Conservation (phyloP, 768 basidiomycete species). For the Kwoniella heveanensis region DNA sequence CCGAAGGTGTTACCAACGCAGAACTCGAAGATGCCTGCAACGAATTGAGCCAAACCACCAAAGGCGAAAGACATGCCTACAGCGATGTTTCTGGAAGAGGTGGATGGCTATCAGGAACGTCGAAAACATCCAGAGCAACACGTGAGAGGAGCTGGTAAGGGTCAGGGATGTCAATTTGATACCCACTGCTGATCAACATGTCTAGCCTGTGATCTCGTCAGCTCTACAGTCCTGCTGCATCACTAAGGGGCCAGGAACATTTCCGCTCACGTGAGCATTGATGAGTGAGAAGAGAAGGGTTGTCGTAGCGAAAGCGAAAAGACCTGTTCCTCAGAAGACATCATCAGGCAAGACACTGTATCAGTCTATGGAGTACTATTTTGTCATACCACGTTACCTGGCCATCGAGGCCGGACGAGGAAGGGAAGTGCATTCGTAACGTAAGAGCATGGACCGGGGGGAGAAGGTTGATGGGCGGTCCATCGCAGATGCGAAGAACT, state of each 20-base stretch:
- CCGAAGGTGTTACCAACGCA: conserved; percentile 22
- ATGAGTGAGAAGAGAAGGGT: conserved; percentile 18
- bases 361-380: neutral
- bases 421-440: no score
- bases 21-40: conserved; percentile 23
- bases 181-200: conserved; percentile 15
- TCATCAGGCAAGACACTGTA: neutral
- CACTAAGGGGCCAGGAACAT: no score
- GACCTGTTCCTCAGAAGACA: neutral
- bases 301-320: conserved; percentile 18
- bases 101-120: no score
- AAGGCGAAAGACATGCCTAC: conserved; percentile 21
- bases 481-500: neutral
- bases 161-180: no score
- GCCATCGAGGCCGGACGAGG: no score
- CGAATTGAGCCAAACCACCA: conserved; percentile 20
- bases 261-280: conserved; percentile 12
- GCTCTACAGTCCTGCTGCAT: neutral
- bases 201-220: conserved; percentile 7
- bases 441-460: neutral
- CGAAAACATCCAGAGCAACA: no score
- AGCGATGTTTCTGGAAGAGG: conserved; percentile 17
- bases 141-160: no score
- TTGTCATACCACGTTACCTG: no score
- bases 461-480: neutral